Base-by-base conservation (phyloP, 225 moss, liverwort and hornwort species). In the Bryum argenteum region DNA sequence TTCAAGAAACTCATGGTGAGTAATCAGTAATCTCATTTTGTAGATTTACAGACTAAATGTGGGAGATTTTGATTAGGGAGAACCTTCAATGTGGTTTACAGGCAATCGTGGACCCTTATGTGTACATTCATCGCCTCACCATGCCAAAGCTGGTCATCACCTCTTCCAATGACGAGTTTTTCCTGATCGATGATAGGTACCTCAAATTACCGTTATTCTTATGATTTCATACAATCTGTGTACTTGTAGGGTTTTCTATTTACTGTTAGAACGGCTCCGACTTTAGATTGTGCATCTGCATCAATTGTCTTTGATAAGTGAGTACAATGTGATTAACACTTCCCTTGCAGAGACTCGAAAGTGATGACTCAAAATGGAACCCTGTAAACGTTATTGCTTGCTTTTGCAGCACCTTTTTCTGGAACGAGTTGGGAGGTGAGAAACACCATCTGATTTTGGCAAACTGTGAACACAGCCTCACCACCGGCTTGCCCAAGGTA, bases 141-240 rank as follows among this genome's bases (percentile, higher is more conserved):
- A 81, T 98, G 79, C 94, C 98, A 17, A 98, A 94, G 81, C 83
- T 98, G 69, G 74, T 98, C 63, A 65, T 94, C 66, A 82, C 84
- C 50, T 81, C 98, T 24, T 93, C 98, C 48, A 94, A 98, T 65
- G 98, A 98, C 57, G 98, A 94, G 72, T 94, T 98, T 83, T 94
- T 98, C 52, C 72, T 92, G 54, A 71, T 91, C 21, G 98, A 98
- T 75, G 92, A 98, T 70, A 94, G 92, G 97, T 94, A 83, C 48
- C 26, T 71, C 69, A 44, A 77, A 47, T 62, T 37, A 18, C 18
- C 48, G 7, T 71, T 23, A 14, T 53, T 18, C 45, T 57, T 4
- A n/a, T 66, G 58, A 21, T 17, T 40, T 3, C 9, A 10, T 68
- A 21, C 18, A 55, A 40, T 10, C 47, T 51, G 52, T 38, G 19